Percentiles rank a stretch among this genome's conserved stretches.
These are phyloP conservation scores for Pyrenophora seminiperda DNA, from an alignment of 2,329 filamentous ascomycete genomes.

Conservation along the genomic window DNA sequence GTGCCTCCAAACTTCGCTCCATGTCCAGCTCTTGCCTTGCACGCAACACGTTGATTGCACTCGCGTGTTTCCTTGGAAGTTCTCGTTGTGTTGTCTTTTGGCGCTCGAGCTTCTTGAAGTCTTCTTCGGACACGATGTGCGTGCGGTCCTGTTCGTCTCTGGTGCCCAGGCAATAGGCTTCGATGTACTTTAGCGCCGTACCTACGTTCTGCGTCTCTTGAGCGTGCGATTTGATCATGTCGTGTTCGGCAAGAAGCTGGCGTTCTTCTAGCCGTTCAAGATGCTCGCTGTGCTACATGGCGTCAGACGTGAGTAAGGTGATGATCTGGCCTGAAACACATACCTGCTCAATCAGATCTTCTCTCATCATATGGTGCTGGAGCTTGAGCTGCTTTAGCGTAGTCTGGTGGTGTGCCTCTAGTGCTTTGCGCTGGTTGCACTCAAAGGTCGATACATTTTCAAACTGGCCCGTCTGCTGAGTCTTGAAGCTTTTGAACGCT, in stretches of 20 bases:
- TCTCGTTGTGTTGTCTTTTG: conserved; percentile 47
- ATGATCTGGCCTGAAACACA: conserved; percentile 3
- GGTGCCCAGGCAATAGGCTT: conserved; percentile 53
- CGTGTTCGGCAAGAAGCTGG: conserved; percentile 52
- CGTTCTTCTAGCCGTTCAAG: conserved; percentile 53
- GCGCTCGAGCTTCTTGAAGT: conserved; percentile 51
- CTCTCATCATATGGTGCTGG: conserved; percentile 28
- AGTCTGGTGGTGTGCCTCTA: conserved; percentile 33
- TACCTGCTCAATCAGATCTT: conserved; percentile 38
- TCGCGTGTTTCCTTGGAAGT: conserved; percentile 51
- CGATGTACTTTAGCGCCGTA: conserved; percentile 55
- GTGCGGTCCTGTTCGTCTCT: conserved; percentile 28
- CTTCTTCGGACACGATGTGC: conserved; percentile 52
- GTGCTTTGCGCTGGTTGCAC: conserved; percentile 38
- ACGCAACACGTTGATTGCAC: conserved; percentile 54
- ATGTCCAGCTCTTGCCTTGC: conserved; percentile 52
- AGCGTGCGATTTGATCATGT: conserved; percentile 49
- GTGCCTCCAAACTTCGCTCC: conserved; percentile 44
- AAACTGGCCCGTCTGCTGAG: conserved; percentile 40
- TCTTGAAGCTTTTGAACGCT: conserved; percentile 32
- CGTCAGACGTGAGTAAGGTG: conserved; percentile 21
- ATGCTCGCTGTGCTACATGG: conserved; percentile 44
- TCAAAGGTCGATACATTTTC: conserved; percentile 41
- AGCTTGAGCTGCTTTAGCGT: conserved; percentile 27
- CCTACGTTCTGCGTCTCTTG: conserved; percentile 51